These are phyloP conservation scores for Pichia cephalocereana DNA, from an alignment of 805 yeast species.

Conservation along the genomic window DNA sequence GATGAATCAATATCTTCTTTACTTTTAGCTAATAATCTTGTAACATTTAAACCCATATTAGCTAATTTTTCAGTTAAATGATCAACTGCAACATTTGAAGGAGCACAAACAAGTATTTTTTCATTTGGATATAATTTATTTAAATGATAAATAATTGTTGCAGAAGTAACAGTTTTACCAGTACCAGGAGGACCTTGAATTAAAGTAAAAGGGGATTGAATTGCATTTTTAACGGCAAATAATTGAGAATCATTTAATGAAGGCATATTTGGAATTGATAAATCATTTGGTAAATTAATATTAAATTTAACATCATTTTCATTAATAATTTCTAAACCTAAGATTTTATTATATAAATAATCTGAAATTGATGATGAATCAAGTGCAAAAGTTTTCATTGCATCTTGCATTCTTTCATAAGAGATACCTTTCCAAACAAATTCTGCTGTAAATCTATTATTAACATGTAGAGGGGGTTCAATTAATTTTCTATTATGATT, in stretches of 20 bases:
- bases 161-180: slow-evolving; percentile 91
- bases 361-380: slow-evolving; percentile 62
- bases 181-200: slow-evolving; percentile 98
- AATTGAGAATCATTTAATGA: slow-evolving; percentile 71
- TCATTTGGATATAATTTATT: slow-evolving; percentile 46
- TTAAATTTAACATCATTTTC: slow-evolving; percentile 47
- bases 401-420: slow-evolving; percentile 75
- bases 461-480: slow-evolving; percentile 49
- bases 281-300: slow-evolving; percentile 47
- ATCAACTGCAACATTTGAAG: slow-evolving; percentile 92
- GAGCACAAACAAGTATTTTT: slow-evolving; percentile 81
- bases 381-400: slow-evolving; percentile 63
- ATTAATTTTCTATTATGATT: slow-evolving; percentile 15
- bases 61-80: slow-evolving; percentile 72
- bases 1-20: slow-evolving; percentile 74
- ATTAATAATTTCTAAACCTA: slow-evolving; percentile 68
- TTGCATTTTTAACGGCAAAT: slow-evolving; percentile 61
- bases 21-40: slow-evolving; percentile 65
- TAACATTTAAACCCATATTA: slow-evolving; percentile 65
- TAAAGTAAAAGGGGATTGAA: slow-evolving; percentile 64
- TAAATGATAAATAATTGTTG: slow-evolving; percentile 75
- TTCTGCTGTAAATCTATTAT: slow-evolving; percentile 69
- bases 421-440: slow-evolving; percentile 86
- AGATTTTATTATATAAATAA: slow-evolving; percentile 62
- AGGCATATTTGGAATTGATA: slow-evolving; percentile 59